Conservation (phyloP, 2,329 filamentous ascomycete genomes). For the Pyrenophora tritici-repentis region DNA sequence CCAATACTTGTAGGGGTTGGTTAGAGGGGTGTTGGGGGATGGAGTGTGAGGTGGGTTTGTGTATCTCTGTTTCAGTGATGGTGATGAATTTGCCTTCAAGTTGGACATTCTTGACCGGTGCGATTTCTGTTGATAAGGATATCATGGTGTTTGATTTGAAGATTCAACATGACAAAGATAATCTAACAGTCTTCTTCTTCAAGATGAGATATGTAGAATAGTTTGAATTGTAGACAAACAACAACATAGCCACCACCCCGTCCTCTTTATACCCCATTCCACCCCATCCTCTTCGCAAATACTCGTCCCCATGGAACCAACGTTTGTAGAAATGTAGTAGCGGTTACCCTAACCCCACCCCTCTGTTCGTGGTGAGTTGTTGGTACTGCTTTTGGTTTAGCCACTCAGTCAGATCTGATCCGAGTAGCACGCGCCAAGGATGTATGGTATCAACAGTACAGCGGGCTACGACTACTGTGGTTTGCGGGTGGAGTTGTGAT, state of each 20-base stretch:
- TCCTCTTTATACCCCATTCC: no score
- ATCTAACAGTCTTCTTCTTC: no score
- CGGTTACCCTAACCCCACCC: slow-evolving; percentile 5
- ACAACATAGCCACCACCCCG: no score
- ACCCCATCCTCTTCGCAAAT: neutral
- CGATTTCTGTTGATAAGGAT: slow-evolving; percentile 16
- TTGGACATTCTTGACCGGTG: slow-evolving; percentile 32
- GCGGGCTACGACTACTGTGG: no score
- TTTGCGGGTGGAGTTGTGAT: no score
- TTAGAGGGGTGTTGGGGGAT: neutral
- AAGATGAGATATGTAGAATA: no score
- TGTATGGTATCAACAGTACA: neutral
- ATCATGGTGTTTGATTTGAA: slow-evolving; percentile 12
- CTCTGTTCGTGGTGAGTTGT: slow-evolving; percentile 20
- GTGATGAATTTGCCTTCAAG: slow-evolving; percentile 36
- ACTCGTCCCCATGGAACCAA: neutral
- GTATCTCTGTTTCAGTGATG: slow-evolving; percentile 40
- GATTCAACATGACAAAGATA: no score
- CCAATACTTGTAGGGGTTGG: slow-evolving; percentile 44
- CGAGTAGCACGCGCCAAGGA: neutral
- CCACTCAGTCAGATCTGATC: neutral
- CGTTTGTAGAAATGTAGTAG: slow-evolving; percentile 1
- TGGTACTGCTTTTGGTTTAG: slow-evolving; percentile 6
- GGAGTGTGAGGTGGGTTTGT: neutral
- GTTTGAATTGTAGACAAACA: no score